Evolutionary conservation across 2,329 filamentous ascomycete genomes (phyloP).

Genomic region (Neofusicoccum cordaticola): DNA sequence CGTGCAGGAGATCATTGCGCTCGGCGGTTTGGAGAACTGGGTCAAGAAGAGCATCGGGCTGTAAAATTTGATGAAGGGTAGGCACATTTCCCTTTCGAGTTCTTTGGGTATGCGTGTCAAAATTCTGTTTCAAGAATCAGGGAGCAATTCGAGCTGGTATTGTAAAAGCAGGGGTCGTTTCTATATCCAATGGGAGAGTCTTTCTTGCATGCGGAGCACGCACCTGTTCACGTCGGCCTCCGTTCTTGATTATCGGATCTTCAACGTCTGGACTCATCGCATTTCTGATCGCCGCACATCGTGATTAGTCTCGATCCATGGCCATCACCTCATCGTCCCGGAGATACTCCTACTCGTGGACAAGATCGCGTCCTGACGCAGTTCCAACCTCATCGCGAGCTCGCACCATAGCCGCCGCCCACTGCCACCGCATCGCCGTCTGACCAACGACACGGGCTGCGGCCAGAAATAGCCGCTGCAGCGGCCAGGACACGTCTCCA

Average conservation of each 20-base stretch:
- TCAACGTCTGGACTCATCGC: not conserved
- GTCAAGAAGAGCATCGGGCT: slow-evolving; percentile 65
- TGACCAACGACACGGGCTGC: not conserved
- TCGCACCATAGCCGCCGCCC: not conserved
- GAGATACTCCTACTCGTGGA: not conserved
- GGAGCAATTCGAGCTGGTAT: not conserved
- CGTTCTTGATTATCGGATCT: not conserved
- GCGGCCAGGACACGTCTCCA: not conserved
- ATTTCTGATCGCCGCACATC: not conserved
- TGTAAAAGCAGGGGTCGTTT: not conserved
- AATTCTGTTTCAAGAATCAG: not conserved
- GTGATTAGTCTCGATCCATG: not conserved
- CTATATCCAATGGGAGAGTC: slow-evolving; percentile 4
- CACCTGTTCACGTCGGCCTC: not conserved
- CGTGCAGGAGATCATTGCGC: slow-evolving; percentile 63
- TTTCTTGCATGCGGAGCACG: not conserved
- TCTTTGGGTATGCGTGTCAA: not conserved
- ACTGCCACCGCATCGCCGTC: not conserved
- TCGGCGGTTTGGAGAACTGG: slow-evolving; percentile 78
- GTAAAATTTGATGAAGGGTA: not conserved
- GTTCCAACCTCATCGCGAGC: not conserved
- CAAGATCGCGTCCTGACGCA: not conserved
- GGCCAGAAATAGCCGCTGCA: not conserved
- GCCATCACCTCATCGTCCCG: not conserved
- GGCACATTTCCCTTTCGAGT: not conserved